Base-by-base conservation (phyloP, 2,329 filamentous ascomycete genomes). In the Capronia americana region DNA sequence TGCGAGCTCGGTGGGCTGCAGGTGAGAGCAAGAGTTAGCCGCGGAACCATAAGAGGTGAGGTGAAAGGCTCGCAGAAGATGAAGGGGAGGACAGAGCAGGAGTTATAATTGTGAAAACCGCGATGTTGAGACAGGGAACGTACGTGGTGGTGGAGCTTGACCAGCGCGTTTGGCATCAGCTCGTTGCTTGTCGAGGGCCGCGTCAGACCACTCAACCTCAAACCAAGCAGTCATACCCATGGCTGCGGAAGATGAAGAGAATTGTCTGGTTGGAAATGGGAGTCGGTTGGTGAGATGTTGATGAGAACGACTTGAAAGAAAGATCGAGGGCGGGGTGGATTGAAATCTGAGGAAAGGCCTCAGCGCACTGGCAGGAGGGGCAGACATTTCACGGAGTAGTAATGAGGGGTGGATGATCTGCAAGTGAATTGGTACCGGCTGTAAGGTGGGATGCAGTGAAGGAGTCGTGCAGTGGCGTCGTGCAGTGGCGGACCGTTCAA, bases 161-260 rank as follows among this genome's bases (percentile, higher is more conserved):
- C 67, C 67, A 54, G 61, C 57, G 59, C 67, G 67, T 54, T 64
- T 41, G 64, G 58, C 64, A 67, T 57, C 75, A 87, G 84, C 85
- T 92, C 90, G 77, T 82, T 87, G 82, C 70, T 88, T 79, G 58
- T 79, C 77, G 32, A 79, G 72, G 71, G 87, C 90, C 73, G 85
- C 80, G 78, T 80, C 82, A 79, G 84, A 82, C 78, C 84, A 83
- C 77, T 90, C 82, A 73, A 96, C 77, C 70, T 93, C 90, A 83
- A 94, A 93, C 84, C 83, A 92, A 83, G 88, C 88, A 79, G 90
- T 88, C 79, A 87, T 82, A 77, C 84, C 82, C 92, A 96, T 97
- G 80, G 85, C 89, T 84, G 86, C 82, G 76, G 89, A 81, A 79
- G 91, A 70, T 26, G 69, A 65, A 54, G 69, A 70, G 57, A 72